Conservation (phyloP, 306 rosid genomes). For the Vicia sativa region DNA sequence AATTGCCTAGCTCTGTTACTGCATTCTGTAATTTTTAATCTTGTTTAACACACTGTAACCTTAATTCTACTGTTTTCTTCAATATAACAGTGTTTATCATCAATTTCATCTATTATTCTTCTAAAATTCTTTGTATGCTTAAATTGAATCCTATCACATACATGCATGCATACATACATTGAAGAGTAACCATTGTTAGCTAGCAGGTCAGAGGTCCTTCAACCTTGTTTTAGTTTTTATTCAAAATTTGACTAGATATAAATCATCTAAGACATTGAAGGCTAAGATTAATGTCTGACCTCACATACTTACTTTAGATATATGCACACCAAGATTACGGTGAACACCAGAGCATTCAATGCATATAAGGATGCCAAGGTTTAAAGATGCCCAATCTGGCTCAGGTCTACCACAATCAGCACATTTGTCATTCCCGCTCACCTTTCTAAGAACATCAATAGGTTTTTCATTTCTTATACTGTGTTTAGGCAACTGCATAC, state of each 20-base stretch:
- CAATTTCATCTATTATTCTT: too few species aligned
- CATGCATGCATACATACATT: not conserved
- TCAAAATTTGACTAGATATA: slow-evolving; percentile 30
- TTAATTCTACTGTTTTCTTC: too few species aligned
- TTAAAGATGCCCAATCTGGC: slow-evolving; percentile 90
- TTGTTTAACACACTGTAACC: too few species aligned
- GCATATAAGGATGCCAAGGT: slow-evolving; percentile 82
- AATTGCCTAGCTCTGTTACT: too few species aligned
- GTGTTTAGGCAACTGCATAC: slow-evolving; percentile 48
- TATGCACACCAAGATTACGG: slow-evolving; percentile 89
- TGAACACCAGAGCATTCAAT: slow-evolving; percentile 88
- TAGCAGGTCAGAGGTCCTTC: slow-evolving; percentile 31
- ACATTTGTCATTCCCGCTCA: slow-evolving; percentile 79
- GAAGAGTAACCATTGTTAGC: slow-evolving; percentile 17
- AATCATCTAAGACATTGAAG: slow-evolving; percentile 24
- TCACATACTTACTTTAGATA: slow-evolving; percentile 74
- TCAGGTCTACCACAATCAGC: slow-evolving; percentile 90
- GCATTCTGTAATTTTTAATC: too few species aligned
- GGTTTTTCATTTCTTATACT: slow-evolving; percentile 58
- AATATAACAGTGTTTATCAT: too few species aligned
- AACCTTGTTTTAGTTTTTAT: slow-evolving; percentile 17
- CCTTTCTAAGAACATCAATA: slow-evolving; percentile 68
- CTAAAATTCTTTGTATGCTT: too few species aligned
- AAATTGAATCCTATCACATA: too few species aligned
- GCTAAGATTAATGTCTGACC: slow-evolving; percentile 13